Conservation (phyloP, 805 yeast genomes). For the Cyberlindnera euphorbiae region DNA sequence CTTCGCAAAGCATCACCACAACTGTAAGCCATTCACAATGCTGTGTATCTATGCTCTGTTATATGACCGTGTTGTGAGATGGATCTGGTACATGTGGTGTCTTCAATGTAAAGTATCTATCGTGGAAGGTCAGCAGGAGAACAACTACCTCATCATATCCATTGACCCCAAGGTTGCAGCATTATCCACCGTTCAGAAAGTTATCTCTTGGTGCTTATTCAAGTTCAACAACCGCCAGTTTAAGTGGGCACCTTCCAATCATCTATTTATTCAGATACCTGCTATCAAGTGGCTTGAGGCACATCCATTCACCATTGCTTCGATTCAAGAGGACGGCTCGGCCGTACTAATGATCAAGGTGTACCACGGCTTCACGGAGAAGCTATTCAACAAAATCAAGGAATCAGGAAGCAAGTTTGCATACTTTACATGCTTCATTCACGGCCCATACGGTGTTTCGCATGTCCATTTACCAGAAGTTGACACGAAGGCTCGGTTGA, state of each 20-base stretch:
- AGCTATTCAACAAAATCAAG: constrained; percentile 10
- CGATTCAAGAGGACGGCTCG: constrained; percentile 9
- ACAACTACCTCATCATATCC: constrained; percentile 10
- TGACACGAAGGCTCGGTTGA: background rate
- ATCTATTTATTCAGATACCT: constrained; percentile 24
- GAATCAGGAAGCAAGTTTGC: background rate
- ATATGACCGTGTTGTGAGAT: constrained; percentile 19
- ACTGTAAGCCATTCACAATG: constrained; percentile 23
- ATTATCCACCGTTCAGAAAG: background rate
- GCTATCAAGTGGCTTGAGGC: constrained; percentile 17
- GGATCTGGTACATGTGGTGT: constrained; percentile 15
- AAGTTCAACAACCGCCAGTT: constrained; percentile 11
- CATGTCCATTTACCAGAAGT: constrained; percentile 13
- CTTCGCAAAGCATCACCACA: constrained; percentile 24
- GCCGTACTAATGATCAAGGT: constrained; percentile 18
- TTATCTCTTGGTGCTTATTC: constrained; percentile 5
- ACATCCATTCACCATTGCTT: constrained; percentile 28
- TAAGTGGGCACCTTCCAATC: constrained; percentile 21
- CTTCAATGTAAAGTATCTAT: constrained; percentile 10
- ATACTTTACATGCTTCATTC: constrained; percentile 18
- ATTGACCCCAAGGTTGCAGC: constrained; percentile 10
- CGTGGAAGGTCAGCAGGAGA: constrained; percentile 4
- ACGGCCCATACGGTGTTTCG: constrained; percentile 27
- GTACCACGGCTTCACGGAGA: constrained; percentile 22
- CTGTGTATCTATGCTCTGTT: constrained; percentile 12